Evolutionary conservation across 2,329 filamentous ascomycete species (phyloP).

Genomic region (Fusarium pseudograminearum): DNA sequence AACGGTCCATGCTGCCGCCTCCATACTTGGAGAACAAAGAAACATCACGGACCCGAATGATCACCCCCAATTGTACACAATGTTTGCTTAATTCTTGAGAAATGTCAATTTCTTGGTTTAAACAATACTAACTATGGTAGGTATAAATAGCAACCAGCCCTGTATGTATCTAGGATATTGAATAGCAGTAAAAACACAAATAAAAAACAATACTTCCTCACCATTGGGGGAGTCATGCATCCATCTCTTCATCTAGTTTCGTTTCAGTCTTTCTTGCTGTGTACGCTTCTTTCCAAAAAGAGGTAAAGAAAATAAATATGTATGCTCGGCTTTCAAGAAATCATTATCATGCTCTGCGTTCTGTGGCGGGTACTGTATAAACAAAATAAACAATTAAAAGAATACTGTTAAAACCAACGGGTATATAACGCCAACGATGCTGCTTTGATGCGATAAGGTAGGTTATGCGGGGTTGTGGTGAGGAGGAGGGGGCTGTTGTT

Average conservation of each 20-base stretch:
- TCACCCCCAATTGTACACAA: neutral
- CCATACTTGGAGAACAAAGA: neutral
- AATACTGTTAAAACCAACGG: slow-evolving; percentile 45
- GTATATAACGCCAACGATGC: slow-evolving; percentile 55
- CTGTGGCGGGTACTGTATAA: neutral
- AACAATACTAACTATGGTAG: slow-evolving; percentile 32
- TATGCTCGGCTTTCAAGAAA: slow-evolving; percentile 30
- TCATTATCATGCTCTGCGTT: slow-evolving; percentile 39
- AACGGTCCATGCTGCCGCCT: slow-evolving; percentile 2
- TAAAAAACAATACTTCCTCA: slow-evolving; percentile 29
- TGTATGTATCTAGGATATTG: slow-evolving; percentile 8
- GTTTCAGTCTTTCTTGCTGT: slow-evolving; percentile 40
- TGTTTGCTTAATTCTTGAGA: neutral
- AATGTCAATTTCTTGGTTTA: slow-evolving; percentile 25
- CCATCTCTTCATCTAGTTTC: slow-evolving; percentile 42
- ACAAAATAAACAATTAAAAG: slow-evolving; percentile 8
- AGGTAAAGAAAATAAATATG: neutral
- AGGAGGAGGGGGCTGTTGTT: neutral
- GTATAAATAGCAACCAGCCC: slow-evolving; percentile 33
- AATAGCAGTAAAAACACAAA: slow-evolving; percentile 8
- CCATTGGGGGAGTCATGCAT: slow-evolving; percentile 29
- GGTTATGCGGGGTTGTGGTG: neutral
- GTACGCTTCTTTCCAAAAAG: slow-evolving; percentile 34
- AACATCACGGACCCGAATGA: slow-evolving; percentile 16
- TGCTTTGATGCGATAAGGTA: slow-evolving; percentile 40